A percentile compares a stretch with the other conserved stretches of the same genome.
phyloP scores from a whole-genome alignment of 306 rosid genomes.

The Comarum palustre region DNA sequence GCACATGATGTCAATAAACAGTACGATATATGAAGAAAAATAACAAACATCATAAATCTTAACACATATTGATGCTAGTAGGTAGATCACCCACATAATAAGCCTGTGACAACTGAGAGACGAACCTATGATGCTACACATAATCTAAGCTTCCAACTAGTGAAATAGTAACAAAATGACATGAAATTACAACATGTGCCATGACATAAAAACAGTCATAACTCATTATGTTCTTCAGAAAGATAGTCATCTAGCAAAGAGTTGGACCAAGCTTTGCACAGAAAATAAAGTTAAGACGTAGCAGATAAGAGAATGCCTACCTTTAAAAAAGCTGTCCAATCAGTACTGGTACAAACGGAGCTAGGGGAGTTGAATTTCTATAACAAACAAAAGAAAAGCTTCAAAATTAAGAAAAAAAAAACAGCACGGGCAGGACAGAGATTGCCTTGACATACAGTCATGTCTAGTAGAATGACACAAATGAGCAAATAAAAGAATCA shows the following conservation, averaged over 20 bases:
- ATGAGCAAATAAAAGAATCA: no score
- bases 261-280: not conserved
- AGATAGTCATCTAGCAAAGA: not conserved
- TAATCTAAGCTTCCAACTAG: not conserved
- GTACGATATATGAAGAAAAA: not conserved
- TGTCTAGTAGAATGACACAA: no score
- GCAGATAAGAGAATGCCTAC: slow-evolving; percentile 26
- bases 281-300: not conserved
- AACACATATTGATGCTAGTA: not conserved
- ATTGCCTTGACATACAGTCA: slow-evolving; percentile 5
- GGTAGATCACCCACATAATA: not conserved
- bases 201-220: not conserved
- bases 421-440: slow-evolving; percentile 19
- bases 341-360: slow-evolving; percentile 65
- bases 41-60: not conserved
- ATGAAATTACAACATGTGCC: not conserved
- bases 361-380: slow-evolving; percentile 97
- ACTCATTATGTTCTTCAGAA: slow-evolving; percentile 6
- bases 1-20: not conserved
- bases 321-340: slow-evolving; percentile 90
- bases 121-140: not conserved
- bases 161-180: not conserved
- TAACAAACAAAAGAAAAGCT: slow-evolving; percentile 24
- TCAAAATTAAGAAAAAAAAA: slow-evolving; percentile 24
- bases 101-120: not conserved